phyloP scores from a whole-genome alignment of 768 basidiomycete genomes.

The Epithele typhae region DNA sequence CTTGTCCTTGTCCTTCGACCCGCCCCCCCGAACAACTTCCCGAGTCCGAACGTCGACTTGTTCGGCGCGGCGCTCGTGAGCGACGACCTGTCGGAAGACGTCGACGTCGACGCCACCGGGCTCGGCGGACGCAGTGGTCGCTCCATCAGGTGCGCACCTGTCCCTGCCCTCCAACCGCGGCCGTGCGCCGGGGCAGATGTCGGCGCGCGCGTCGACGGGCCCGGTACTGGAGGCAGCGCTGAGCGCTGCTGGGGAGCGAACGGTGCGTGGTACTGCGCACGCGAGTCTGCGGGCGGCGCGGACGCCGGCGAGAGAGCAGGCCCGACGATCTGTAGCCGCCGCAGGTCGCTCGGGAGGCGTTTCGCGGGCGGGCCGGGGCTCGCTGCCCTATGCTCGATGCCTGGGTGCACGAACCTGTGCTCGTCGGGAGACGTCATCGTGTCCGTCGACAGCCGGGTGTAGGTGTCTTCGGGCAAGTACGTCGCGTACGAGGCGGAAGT shows the following conservation, averaged over 20 bases:
- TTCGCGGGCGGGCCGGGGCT: not conserved
- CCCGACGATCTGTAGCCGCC: not conserved
- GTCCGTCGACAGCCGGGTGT: too few relatives aligned
- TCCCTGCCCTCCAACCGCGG: not conserved
- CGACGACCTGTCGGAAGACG: not conserved
- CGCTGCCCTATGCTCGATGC: too few relatives aligned
- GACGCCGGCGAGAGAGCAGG: not conserved
- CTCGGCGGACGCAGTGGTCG: not conserved
- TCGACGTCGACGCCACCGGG: not conserved
- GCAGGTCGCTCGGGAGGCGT: too few relatives aligned
- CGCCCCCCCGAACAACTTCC: constrained; percentile 7
- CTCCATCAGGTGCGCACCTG: too few relatives aligned
- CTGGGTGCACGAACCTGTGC: too few relatives aligned
- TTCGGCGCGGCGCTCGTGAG: not conserved
- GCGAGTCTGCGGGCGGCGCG: not conserved
- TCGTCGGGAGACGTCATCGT: too few relatives aligned
- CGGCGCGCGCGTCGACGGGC: not conserved
- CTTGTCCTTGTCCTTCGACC: too few relatives aligned
- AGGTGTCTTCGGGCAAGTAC: too few relatives aligned
- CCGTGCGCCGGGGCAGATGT: not conserved
- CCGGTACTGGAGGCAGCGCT: not conserved
- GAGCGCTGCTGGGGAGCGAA: not conserved
- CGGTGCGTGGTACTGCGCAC: not conserved
- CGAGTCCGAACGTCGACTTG: not conserved
- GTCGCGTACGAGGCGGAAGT: too few relatives aligned